Conservation (phyloP, 1,284 basidiomycete species). For the Cutaneotrichosporon dermatis region DNA sequence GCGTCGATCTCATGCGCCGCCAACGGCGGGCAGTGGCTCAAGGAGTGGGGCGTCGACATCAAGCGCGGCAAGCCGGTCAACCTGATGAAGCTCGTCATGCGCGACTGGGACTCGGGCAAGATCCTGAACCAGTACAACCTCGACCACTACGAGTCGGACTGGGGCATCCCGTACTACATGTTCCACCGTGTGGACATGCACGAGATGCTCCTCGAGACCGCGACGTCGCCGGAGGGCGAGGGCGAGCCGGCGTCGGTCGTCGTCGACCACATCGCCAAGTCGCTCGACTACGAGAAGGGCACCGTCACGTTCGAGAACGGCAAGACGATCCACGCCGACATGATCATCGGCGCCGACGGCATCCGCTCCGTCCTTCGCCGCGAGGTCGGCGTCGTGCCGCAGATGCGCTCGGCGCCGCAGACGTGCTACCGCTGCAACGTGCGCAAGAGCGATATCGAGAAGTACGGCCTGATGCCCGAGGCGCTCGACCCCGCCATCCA, state of each 20-base stretch:
- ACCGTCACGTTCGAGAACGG: slow-evolving; percentile 44
- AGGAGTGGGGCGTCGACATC: slow-evolving; percentile 37
- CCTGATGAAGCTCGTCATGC: slow-evolving; percentile 36
- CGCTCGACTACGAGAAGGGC: slow-evolving; percentile 36
- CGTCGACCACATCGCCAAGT: slow-evolving; percentile 39
- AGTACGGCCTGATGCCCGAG: slow-evolving; percentile 41
- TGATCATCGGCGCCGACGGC: slow-evolving; percentile 48
- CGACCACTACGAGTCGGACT: slow-evolving; percentile 34
- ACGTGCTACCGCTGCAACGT: slow-evolving; percentile 51
- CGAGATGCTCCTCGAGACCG: slow-evolving; percentile 37
- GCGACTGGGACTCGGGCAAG: slow-evolving; percentile 40
- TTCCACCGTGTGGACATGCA: slow-evolving; percentile 49
- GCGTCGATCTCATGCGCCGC: slow-evolving; percentile 41
- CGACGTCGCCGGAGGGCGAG: slow-evolving; percentile 32
- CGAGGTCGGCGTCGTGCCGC: slow-evolving; percentile 33
- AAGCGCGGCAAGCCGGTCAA: slow-evolving; percentile 30
- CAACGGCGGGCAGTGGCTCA: slow-evolving; percentile 36
- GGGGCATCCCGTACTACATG: slow-evolving; percentile 40
- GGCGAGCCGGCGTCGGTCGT: slow-evolving; percentile 34
- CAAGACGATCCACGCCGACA: slow-evolving; percentile 34
- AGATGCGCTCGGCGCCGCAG: slow-evolving; percentile 41
- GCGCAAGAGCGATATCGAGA: slow-evolving; percentile 31
- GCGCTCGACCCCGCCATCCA: slow-evolving; percentile 45
- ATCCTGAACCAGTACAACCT: slow-evolving; percentile 36
- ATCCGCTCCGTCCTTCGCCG: slow-evolving; percentile 38